Percentiles rank a stretch among this genome's conserved stretches.
Evolutionary conservation across 495 filamentous ascomycete species (phyloP).

Genomic region (Lasiosphaeris hirsuta): DNA sequence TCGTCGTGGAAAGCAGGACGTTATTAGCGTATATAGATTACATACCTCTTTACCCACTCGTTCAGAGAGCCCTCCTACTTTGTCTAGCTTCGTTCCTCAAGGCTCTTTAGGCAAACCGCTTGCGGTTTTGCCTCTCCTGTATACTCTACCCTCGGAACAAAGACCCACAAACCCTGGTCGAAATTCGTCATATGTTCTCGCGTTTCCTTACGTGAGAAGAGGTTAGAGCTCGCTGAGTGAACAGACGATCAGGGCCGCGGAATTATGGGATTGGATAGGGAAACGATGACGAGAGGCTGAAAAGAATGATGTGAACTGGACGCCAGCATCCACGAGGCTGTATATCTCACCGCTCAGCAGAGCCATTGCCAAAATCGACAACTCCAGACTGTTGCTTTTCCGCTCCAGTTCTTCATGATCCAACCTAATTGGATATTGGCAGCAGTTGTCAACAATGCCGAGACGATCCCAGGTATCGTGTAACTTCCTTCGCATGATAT

Average conservation of each 20-base stretch:
- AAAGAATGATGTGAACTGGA: too few relatives aligned
- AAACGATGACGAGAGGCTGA: too few relatives aligned
- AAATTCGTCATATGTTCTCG: conserved; percentile 1
- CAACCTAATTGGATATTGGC: conserved; percentile 24
- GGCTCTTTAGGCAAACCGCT: conserved; percentile 8
- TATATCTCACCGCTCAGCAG: conserved; percentile 28
- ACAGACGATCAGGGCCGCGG: too few relatives aligned
- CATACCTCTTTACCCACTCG: too few relatives aligned
- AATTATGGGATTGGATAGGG: too few relatives aligned
- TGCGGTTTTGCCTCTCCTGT: conserved; percentile 7
- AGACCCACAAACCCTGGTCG: conserved; percentile 4
- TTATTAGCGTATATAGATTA: too few relatives aligned
- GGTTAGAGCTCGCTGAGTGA: too few relatives aligned
- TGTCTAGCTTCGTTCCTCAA: conserved; percentile 5
- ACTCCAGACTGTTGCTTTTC: conserved; percentile 16
- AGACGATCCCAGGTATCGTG: conserved; percentile 26
- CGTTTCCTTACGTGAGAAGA: neutral
- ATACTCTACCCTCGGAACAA: too few relatives aligned
- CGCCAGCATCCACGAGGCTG: too few relatives aligned
- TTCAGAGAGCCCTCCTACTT: neutral
- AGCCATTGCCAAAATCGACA: conserved; percentile 26
- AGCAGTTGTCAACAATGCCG: conserved; percentile 30
- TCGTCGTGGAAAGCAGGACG: too few relatives aligned
- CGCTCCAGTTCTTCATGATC: conserved; percentile 8
- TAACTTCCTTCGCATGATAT: conserved; percentile 15